A percentile compares a stretch with the other conserved stretches of the same genome.
Conservation (phyloP, 169 alveolate genomes). For the Toxoplasma gondii region DNA sequence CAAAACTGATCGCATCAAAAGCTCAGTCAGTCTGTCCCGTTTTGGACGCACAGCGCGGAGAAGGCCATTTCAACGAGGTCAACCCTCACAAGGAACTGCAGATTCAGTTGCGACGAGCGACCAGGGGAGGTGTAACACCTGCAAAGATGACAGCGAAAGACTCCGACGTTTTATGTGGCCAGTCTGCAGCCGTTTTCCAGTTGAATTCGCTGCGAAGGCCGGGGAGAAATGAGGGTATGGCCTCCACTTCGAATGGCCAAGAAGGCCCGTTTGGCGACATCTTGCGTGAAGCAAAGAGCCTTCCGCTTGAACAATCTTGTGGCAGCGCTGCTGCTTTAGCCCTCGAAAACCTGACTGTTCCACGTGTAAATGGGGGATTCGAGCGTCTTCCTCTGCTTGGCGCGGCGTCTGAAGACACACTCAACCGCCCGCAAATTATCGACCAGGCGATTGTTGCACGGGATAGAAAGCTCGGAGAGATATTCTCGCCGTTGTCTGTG, state of each 20-base stretch:
- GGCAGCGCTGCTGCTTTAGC: not conserved
- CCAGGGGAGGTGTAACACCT: not conserved
- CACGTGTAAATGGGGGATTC: not conserved
- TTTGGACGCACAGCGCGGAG: not conserved
- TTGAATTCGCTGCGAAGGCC: no score
- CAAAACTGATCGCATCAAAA: not conserved
- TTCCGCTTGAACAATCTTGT: not conserved
- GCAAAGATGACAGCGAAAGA: not conserved
- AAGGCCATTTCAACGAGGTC: not conserved
- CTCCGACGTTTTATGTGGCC: not conserved
- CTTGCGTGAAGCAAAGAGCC: not conserved
- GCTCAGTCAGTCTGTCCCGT: not conserved
- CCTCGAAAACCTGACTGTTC: not conserved
- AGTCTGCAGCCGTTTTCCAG: no score
- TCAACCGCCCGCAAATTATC: not conserved
- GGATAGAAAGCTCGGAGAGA: not conserved
- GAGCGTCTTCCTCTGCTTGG: not conserved
- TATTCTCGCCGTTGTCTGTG: not conserved
- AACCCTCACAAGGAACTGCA: not conserved
- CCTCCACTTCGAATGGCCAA: not conserved
- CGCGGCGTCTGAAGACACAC: not conserved
- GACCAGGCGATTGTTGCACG: not conserved
- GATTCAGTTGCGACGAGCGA: not conserved
- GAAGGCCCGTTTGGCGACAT: not conserved
- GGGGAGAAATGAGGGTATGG: no score